A percentile compares a stretch with the other conserved stretches of the same genome.
phyloP scores from a whole-genome alignment of 2,329 filamentous ascomycete species.

The Neonectria punicea region DNA sequence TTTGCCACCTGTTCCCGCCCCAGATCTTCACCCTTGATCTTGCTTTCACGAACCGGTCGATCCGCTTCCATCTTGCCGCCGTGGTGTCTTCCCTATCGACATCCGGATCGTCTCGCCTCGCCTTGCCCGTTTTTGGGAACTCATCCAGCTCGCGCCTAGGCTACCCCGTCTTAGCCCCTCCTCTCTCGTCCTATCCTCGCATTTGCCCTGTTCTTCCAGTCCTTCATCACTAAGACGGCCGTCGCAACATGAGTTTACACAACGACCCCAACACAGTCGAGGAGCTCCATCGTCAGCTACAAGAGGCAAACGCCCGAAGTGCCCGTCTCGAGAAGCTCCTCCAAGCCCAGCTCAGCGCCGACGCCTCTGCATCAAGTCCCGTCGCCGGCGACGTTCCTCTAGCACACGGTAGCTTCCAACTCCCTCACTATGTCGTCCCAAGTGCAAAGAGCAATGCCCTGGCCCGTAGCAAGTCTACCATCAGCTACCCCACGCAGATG shows the following conservation, averaged over 20 bases:
- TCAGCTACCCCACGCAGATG: conserved; percentile 41
- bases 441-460: conserved; percentile 37
- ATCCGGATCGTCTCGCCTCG: conserved; percentile 17
- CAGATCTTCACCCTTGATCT: conserved; percentile 22
- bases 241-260: conserved; percentile 39
- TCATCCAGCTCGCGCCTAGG: conserved; percentile 23
- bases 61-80: conserved; percentile 18
- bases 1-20: conserved; percentile 27
- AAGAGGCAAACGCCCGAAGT: conserved; percentile 35
- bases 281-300: conserved; percentile 43
- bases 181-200: conserved; percentile 20
- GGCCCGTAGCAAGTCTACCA: conserved; percentile 44
- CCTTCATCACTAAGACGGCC: not conserved
- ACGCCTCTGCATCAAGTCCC: conserved; percentile 33
- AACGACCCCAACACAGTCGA: conserved; percentile 33
- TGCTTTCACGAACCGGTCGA: conserved; percentile 28
- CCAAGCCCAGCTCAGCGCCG: conserved; percentile 33
- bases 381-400: conserved; percentile 30
- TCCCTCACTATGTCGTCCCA: conserved; percentile 33
- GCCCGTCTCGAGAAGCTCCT: conserved; percentile 38
- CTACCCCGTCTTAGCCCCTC: conserved; percentile 23
- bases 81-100: conserved; percentile 25
- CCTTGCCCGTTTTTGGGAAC: not conserved
- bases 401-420: conserved; percentile 30
- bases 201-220: conserved; percentile 2